Conservation (phyloP, 2,329 filamentous ascomycete genomes). For the Exserohilum rostratum region DNA sequence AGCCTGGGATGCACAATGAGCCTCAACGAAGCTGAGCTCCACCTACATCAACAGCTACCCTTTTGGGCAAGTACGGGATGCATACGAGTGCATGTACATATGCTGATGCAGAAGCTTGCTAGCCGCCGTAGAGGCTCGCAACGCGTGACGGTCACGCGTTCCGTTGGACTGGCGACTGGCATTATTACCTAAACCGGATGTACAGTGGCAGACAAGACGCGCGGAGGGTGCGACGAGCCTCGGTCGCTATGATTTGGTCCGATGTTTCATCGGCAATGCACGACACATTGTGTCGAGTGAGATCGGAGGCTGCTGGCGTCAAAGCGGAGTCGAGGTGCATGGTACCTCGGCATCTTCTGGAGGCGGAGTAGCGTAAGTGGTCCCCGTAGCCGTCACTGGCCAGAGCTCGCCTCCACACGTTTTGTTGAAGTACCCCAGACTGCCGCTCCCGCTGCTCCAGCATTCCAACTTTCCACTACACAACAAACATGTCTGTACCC, state of each 20-base stretch:
- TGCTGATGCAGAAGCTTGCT: too few species aligned
- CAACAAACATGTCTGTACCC: constrained; percentile 39
- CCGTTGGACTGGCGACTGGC: neutral
- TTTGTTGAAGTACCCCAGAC: constrained; percentile 25
- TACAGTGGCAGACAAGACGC: too few species aligned
- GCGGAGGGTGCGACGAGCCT: constrained; percentile 35
- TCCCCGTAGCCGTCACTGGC: constrained; percentile 27
- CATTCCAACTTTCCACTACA: neutral
- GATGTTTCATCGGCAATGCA: neutral
- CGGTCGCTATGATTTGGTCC: neutral
- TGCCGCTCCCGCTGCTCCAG: constrained; percentile 24
- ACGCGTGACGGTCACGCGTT: constrained; percentile 2
- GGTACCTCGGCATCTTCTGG: constrained; percentile 33
- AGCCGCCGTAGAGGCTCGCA: too few species aligned
- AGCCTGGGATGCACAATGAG: neutral
- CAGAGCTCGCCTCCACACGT: constrained; percentile 34
- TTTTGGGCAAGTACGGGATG: too few species aligned
- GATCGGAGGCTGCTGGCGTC: neutral
- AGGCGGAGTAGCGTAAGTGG: constrained; percentile 17
- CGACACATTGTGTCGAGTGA: constrained; percentile 3
- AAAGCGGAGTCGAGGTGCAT: constrained; percentile 14
- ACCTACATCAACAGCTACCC: too few species aligned
- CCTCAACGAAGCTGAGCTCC: neutral
- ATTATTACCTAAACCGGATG: too few species aligned
- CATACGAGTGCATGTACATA: too few species aligned